Base-by-base conservation (phyloP, 2,329 filamentous ascomycete species). In the Ophiostoma sp. region DNA sequence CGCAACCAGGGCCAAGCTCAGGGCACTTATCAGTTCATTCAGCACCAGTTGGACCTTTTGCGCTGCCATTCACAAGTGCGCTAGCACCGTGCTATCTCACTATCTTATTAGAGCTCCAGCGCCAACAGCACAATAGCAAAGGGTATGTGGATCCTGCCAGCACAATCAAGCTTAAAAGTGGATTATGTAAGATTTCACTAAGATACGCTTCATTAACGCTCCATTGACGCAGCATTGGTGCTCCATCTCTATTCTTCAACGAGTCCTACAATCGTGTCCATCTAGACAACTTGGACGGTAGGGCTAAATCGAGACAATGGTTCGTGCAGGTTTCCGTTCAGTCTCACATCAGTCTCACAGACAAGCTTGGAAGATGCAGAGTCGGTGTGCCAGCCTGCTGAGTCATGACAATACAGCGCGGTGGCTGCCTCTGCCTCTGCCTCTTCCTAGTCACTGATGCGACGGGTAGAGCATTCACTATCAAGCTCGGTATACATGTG, bases 1-100 rank as follows among this genome's bases (percentile, higher is more conserved):
- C 54, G 33, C 8, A 31, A 3, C 39, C 54, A 60, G 54, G 54
- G 54, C 54, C 54, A 31, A 60, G 54, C 57, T 62, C 57, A 62
- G 57, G 54, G 57, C 57, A 62, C 57, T 62, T 62, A 13, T 31
- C 13, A 33, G 15, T 33, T 35, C 13, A 62, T 33, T 33, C 27
- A 62, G 57, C 27, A 33, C 13, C 36, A 10, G 36, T 54, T 54
- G 15, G 17, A 31, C 20, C n/a, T 17, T n/a, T 48, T 48, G 44
- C 15, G 44, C 8, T 23, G n/a, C n/a, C 11, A 27, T 57, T 57
- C 52, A 57, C n/a, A 8, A 27, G 52, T 20, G 52, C 52, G 23
- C 52, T 57, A 57, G 4, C 10, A 31, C 7, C 7, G 48, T 27
- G 44, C n/a, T 15, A 20, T 48, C 44, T 1, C 27, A 1, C 39